Evolutionary conservation across 176 grass and related monocot species (phyloP).

Genomic region (Coix lacrymajobi): DNA sequence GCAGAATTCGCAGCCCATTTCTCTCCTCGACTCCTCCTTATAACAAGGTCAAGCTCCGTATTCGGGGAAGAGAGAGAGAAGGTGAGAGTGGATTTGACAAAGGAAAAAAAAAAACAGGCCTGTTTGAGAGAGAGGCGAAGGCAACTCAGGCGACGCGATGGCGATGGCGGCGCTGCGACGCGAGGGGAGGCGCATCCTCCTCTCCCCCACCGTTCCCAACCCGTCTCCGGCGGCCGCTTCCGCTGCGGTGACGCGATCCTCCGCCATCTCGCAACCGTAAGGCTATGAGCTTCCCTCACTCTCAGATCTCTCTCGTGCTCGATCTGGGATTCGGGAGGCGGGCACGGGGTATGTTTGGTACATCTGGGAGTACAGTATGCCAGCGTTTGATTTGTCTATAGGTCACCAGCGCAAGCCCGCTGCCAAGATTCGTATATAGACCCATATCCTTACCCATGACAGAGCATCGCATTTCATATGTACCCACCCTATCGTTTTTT

Average conservation of each 20-base stretch:
- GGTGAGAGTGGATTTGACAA: neutral
- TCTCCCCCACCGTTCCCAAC: constrained; percentile 21
- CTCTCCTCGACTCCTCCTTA: neutral
- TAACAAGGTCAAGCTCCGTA: neutral
- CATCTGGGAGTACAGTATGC: neutral
- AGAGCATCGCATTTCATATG: neutral
- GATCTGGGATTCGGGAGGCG: neutral
- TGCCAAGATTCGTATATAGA: neutral
- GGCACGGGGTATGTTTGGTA: neutral
- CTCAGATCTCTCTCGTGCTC: neutral
- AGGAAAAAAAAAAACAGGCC: neutral
- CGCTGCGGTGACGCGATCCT: constrained; percentile 34
- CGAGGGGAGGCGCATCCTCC: constrained; percentile 60
- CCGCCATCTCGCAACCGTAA: constrained; percentile 42
- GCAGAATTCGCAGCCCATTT: neutral
- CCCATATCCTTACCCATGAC: too few species aligned
- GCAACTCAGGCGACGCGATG: constrained; percentile 27
- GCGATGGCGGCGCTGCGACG: constrained; percentile 68
- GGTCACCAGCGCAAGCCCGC: neutral
- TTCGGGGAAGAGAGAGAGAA: neutral
- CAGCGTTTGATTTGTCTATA: neutral
- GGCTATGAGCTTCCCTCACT: neutral
- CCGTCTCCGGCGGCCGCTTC: constrained; percentile 7
- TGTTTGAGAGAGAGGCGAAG: neutral
- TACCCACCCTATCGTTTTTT: neutral